Base-by-base conservation (phyloP, 345 rosid genomes). In the Dipteronia sinensis region DNA sequence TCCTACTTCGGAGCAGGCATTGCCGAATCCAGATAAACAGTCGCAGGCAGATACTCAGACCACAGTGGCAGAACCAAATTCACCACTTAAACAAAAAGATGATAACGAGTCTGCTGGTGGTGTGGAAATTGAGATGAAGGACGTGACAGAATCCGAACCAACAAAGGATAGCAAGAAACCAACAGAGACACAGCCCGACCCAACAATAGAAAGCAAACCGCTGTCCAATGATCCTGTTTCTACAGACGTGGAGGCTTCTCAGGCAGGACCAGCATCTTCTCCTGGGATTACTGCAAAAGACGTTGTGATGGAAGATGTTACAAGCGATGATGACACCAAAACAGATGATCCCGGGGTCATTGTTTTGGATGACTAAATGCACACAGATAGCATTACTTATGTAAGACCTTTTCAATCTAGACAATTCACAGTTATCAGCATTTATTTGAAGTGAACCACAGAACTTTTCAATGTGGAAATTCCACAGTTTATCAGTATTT, bases 301-400 rank as follows among this genome's bases (percentile, higher is more conserved):
- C 8, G 19, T 47, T 0, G 74, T 22, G 42, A 75, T 59, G 74
- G 83, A 71, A 74, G 87, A 82, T 53, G 44, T 15, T 68, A 71
- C 69, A 25, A 70, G 64, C 13, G 85, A 47, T 17, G 40, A 25
- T 2, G 53, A 69, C 47, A 20, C 61, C 67, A 59, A 72, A 53
- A 19, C 71, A 56, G 77, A 77, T 62, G 72, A 72, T 27, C 40
- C 81, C 0, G 79, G 82, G 5, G 17, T 89, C 63, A 77, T 86
- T 42, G 65, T 84, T 25, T 71, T 86, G 58, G 92, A 87, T 68
- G 87, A 86, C 38, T 87, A 76, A 76, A 80, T 34, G 10, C 13
- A 61, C 59, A 12, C 27, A 64, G 34, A 53, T 20, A 22, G 72
- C n/a, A 75, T 67, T 11, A 22, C 47, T n/a, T 15, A 69, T 47